These are phyloP conservation scores for Colletotrichum tropicale DNA, from an alignment of 2,329 filamentous ascomycete genomes.

Conservation along the genomic window DNA sequence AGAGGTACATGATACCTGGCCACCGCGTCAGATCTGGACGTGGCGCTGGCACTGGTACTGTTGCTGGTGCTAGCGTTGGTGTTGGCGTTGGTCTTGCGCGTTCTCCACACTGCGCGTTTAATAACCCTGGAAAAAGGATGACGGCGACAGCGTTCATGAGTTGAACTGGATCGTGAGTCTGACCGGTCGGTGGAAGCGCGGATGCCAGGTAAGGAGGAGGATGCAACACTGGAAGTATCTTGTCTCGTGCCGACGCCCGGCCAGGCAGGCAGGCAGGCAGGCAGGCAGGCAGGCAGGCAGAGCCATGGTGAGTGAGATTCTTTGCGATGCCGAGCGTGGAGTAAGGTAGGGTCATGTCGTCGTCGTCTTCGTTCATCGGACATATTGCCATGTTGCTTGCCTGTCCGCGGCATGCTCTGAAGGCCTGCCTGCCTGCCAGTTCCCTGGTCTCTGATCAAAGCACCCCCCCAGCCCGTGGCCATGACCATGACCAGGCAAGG, in stretches of 20 bases:
- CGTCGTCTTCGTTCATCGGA: neutral
- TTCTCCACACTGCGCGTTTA: neutral
- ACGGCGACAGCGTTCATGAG: neutral
- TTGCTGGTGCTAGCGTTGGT: neutral
- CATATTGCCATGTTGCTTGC: neutral
- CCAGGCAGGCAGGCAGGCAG: neutral
- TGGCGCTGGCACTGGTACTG: neutral
- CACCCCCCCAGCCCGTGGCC: neutral
- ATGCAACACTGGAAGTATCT: neutral
- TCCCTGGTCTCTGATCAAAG: neutral
- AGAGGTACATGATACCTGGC: neutral
- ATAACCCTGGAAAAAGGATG: neutral
- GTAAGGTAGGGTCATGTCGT: neutral
- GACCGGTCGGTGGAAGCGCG: slow-evolving; percentile 3
- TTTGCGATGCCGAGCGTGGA: neutral
- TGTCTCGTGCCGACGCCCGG: neutral
- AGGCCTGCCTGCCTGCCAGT: neutral
- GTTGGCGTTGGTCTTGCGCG: neutral
- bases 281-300: neutral
- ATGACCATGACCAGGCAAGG: neutral
- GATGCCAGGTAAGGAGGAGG: neutral
- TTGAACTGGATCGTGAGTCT: neutral
- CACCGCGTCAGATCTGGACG: neutral
- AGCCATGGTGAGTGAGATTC: neutral
- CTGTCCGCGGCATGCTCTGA: neutral